Evolutionary conservation across 2,329 filamentous ascomycete genomes (phyloP), one percentile per base, ranked within the genome.

Genomic region (Harringtonia aguacate): DNA sequence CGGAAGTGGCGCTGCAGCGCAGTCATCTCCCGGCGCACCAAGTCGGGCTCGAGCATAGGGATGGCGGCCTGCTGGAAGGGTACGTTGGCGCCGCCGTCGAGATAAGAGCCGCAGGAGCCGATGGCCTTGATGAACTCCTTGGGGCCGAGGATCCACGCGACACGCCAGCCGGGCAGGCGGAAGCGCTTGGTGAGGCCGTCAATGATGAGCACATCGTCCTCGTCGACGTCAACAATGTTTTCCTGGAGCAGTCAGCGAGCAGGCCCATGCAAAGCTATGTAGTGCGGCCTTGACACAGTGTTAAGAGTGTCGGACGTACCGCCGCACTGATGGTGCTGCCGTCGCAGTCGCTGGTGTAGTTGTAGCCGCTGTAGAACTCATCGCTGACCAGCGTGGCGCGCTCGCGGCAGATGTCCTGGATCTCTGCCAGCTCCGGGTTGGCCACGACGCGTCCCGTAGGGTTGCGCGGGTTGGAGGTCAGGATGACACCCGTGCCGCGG

Each of bases 111-210:
- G 58, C 89, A 95, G 33, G 84, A 89, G 45, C 87, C 86, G 52
- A 95, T 89, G 27, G 90, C 89, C 62, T 86, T 82, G 67, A 95
- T 87, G 65, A 95, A 97, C 56, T 95, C 89, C 70, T 95, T 95
- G 52, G 90, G 90, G 2, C 90, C 90, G 44, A 97, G 63, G 53
- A 97, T 88, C 90, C 90, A 97, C 8, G 90, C 89, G 36, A 97
- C 89, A 60, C 90, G 84, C 88, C 90, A 97, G 49, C 90, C 90
- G 2, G 90, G 90, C 28, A 97, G 79, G 53, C 90, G 82, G 76
- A 97, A 97, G 49, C 90, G 84, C 75, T 97, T 97, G 55, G 90
- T 97, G 22, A 97, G 75, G 40, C 90, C 90, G 59, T 97, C 90
- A 52, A 97, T 90, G 62, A 97, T 86, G 51, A 97, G 76, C 2